A percentile compares a stretch with the other conserved stretches of the same genome.
Evolutionary conservation across 2,329 filamentous ascomycete genomes (phyloP).

Genomic region (Immersiporthe knoxdaviesiana): DNA sequence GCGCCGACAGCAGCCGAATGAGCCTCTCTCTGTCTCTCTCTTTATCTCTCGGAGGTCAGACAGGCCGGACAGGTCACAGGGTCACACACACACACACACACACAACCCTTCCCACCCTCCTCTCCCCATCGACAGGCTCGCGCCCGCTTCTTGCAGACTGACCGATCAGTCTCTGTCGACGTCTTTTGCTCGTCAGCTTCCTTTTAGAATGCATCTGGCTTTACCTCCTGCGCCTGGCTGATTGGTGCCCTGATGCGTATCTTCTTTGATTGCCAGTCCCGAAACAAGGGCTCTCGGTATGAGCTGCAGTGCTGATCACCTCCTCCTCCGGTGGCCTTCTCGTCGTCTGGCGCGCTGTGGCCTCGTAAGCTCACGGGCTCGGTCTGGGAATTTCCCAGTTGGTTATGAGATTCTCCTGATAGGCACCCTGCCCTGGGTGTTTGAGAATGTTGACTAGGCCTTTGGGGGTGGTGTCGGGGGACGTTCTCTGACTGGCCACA

Average conservation of each 20-base stretch:
- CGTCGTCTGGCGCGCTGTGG: neutral
- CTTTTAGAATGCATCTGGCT: neutral
- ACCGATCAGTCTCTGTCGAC: neutral
- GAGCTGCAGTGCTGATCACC: conserved; percentile 18
- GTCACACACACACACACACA: neutral
- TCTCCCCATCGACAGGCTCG: neutral
- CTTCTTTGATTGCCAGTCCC: conserved; percentile 1
- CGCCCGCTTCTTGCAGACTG: neutral
- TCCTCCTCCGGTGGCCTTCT: neutral
- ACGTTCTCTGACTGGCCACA: conserved; percentile 19
- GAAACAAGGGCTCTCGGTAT: neutral
- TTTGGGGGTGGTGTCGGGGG: conserved; percentile 25
- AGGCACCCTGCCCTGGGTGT: conserved; percentile 27
- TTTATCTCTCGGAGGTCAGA: neutral
- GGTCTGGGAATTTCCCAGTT: neutral
- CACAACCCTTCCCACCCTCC: neutral
- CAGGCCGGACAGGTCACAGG: neutral
- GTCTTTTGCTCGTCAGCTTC: neutral
- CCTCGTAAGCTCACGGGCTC: neutral
- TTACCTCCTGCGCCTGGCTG: neutral
- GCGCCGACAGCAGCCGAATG: neutral
- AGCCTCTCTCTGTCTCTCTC: neutral
- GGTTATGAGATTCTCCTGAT: conserved; percentile 24
- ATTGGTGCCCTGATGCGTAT: neutral
- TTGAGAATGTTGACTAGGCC: conserved; percentile 34